phyloP scores from a whole-genome alignment of 768 basidiomycete species.

The Russula ochroleuca region DNA sequence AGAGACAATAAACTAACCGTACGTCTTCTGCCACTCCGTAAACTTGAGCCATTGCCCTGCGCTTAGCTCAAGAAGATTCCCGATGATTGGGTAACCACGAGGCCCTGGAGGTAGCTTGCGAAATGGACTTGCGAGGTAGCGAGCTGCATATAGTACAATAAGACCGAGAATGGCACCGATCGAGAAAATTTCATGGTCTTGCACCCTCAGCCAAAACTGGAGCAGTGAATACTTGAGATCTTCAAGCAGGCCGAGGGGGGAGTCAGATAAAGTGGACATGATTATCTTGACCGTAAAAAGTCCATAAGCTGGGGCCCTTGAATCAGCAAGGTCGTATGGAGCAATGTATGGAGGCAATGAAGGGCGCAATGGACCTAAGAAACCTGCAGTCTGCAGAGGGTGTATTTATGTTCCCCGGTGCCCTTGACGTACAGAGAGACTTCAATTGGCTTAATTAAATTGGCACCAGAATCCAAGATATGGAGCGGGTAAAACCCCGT shows the following conservation, averaged over 20 bases:
- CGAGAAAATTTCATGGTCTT: neutral
- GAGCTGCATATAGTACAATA: neutral
- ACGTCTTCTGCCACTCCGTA: neutral
- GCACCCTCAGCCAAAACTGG: neutral
- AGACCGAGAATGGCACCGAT: neutral
- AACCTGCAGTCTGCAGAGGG: no score
- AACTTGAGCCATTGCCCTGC: neutral
- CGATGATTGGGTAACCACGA: conserved; percentile 1
- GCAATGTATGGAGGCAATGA: no score
- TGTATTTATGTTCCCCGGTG: no score
- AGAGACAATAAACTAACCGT: neutral
- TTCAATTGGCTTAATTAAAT: no score
- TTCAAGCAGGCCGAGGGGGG: neutral
- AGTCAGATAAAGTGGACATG: neutral
- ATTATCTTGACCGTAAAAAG: no score
- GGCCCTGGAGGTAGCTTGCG: neutral
- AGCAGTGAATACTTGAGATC: neutral
- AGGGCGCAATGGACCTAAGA: no score
- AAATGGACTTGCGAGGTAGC: neutral
- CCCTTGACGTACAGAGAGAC: no score
- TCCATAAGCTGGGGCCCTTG: no score
- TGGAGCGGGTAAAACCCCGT: no score
- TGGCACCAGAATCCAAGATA: no score
- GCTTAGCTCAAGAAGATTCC: neutral
- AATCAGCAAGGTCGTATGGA: no score